phyloP scores from a whole-genome alignment of 495 filamentous ascomycete species.

The Penicillium riverlandense region DNA sequence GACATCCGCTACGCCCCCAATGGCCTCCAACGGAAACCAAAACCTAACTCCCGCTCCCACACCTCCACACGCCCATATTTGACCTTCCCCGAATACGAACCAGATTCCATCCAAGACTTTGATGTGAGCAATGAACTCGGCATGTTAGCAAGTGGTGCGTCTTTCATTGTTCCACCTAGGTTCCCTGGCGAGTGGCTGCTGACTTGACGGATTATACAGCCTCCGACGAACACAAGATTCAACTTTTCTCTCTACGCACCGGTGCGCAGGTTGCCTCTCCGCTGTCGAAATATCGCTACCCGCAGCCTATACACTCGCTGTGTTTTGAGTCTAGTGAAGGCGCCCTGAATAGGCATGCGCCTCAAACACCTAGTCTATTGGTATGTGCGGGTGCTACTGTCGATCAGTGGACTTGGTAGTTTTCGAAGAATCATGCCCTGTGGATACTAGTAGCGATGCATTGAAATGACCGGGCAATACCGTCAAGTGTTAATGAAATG shows the following conservation, averaged over 20 bases:
- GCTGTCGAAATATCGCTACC: conserved; percentile 19
- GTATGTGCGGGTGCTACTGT: conserved; percentile 25
- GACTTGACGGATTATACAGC: conserved; percentile 6
- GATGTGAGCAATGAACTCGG: conserved; percentile 32
- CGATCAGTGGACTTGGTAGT: conserved; percentile 35
- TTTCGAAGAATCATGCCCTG: not conserved
- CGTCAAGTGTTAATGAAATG: too few species aligned
- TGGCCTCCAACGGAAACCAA: conserved; percentile 20
- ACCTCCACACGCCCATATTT: conserved; percentile 32
- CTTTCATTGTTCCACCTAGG: not conserved
- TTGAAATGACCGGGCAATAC: conserved; percentile 8
- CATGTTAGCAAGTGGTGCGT: conserved; percentile 33
- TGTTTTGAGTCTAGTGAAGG: conserved; percentile 27
- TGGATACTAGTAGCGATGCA: not conserved
- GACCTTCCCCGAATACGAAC: conserved; percentile 23
- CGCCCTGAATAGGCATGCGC: conserved; percentile 10
- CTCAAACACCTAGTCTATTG: conserved; percentile 30
- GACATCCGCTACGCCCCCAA: conserved; percentile 34
- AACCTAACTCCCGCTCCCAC: conserved; percentile 16
- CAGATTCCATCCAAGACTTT: conserved; percentile 21
- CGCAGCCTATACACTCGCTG: conserved; percentile 21
- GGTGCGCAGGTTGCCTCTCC: conserved; percentile 29
- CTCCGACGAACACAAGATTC: conserved; percentile 26
- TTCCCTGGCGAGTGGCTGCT: not conserved
- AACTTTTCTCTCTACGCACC: conserved; percentile 32